These are phyloP conservation scores for Rhizopogon vinicolor DNA, from an alignment of 768 basidiomycete genomes.

Conservation along the genomic window DNA sequence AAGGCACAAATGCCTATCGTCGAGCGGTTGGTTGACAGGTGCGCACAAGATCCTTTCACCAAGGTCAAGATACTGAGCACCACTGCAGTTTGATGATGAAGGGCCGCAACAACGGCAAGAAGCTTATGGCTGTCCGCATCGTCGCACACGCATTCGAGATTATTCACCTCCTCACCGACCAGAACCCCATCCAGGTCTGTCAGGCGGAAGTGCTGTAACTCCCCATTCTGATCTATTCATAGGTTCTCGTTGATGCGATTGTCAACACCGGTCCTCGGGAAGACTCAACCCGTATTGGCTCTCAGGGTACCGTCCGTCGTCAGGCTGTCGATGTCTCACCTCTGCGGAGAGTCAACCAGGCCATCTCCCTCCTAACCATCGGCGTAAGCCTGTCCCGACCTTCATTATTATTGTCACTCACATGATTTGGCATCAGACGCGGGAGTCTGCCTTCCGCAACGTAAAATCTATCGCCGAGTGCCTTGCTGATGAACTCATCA, in stretches of 20 bases:
- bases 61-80: background rate
- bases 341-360: slow-evolving; percentile 96
- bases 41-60: slow-evolving; percentile 18
- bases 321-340: slow-evolving; percentile 99
- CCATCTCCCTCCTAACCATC: slow-evolving; percentile 89
- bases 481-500: slow-evolving; percentile 98
- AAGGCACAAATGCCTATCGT: slow-evolving; percentile 99
- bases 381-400: slow-evolving; percentile 59
- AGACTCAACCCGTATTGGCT: slow-evolving; percentile 99
- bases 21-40: slow-evolving; percentile 98
- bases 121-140: slow-evolving; percentile 97
- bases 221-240: background rate
- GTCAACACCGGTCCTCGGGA: slow-evolving; percentile 99
- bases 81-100: slow-evolving; percentile 94
- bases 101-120: slow-evolving; percentile 99
- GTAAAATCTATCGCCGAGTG: slow-evolving; percentile 99
- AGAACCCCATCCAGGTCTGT: slow-evolving; percentile 97
- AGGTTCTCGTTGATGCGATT: slow-evolving; percentile 97
- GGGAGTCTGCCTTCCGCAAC: slow-evolving; percentile 99
- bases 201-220: background rate
- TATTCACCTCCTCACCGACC: slow-evolving; percentile 99
- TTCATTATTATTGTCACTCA: background rate
- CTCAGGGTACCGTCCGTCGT: slow-evolving; percentile 98
- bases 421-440: slow-evolving; percentile 55
- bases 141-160: slow-evolving; percentile 99